Percentiles rank a stretch among this genome's conserved stretches.
Conservation (phyloP, 2,329 filamentous ascomycete genomes). For the Chrysoporthe austroafricana region DNA sequence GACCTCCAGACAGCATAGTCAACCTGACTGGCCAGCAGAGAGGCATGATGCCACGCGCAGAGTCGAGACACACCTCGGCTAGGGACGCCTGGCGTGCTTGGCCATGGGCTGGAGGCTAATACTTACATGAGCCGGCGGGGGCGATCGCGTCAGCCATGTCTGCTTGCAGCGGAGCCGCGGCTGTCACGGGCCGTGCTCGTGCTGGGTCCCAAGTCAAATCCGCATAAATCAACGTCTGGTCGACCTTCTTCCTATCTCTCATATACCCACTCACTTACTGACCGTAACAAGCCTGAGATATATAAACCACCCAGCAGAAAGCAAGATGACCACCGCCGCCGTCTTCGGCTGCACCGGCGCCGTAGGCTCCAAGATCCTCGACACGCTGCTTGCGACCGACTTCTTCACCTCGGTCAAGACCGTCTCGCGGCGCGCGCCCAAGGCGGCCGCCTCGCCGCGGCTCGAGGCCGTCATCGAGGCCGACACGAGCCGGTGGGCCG, state of each 20-base stretch:
- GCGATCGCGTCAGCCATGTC: background rate
- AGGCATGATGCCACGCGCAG: background rate
- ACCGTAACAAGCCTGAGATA: too few species aligned
- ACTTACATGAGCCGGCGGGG: background rate
- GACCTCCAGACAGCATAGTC: background rate
- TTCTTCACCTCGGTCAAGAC: slow-evolving; percentile 59
- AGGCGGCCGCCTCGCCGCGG: slow-evolving; percentile 57
- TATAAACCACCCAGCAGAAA: too few species aligned
- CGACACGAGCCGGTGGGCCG: slow-evolving; percentile 72
- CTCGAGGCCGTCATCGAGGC: slow-evolving; percentile 68
- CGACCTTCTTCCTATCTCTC: background rate
- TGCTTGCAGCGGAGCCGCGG: background rate
- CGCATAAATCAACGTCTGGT: background rate
- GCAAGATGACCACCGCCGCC: slow-evolving; percentile 51
- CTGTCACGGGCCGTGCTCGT: background rate
- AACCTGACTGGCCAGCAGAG: background rate
- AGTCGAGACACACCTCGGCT: background rate
- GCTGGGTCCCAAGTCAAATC: too few species aligned
- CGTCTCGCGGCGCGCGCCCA: slow-evolving; percentile 68
- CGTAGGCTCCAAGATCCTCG: slow-evolving; percentile 75
- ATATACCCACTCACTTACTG: too few species aligned
- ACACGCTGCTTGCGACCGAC: slow-evolving; percentile 59
- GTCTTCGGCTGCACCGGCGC: slow-evolving; percentile 70
- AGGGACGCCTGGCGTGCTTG: too few species aligned
- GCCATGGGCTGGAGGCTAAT: background rate